These are phyloP conservation scores for Rubus idaeus DNA, from an alignment of 306 rosid genomes.

Conservation along the genomic window DNA sequence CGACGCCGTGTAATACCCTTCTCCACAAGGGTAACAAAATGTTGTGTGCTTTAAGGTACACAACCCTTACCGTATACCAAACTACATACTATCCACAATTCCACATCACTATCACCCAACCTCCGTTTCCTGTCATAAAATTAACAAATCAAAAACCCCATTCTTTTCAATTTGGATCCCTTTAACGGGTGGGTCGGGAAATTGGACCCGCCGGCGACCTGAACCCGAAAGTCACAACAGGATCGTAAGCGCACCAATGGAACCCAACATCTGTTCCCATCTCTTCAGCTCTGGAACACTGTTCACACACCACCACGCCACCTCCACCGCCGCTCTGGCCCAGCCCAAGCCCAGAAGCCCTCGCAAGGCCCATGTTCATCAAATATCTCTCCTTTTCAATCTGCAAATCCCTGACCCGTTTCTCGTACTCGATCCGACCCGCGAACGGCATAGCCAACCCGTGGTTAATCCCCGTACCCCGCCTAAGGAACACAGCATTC, in stretches of 20 bases:
- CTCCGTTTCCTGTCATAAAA: not conserved
- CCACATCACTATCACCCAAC: slow-evolving; percentile 12
- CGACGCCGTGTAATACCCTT: not conserved
- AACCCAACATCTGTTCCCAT: slow-evolving; percentile 45
- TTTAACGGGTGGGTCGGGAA: slow-evolving; percentile 62
- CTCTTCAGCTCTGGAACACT: slow-evolving; percentile 39
- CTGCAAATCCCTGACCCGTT: slow-evolving; percentile 36
- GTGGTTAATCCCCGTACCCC: slow-evolving; percentile 25
- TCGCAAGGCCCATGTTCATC: slow-evolving; percentile 31
- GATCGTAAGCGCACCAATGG: slow-evolving; percentile 64
- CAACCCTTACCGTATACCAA: not conserved
- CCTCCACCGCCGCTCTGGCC: not conserved
- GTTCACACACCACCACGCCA: slow-evolving; percentile 34
- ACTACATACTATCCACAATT: not conserved
- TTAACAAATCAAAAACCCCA: not conserved
- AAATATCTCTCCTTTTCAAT: slow-evolving; percentile 38
- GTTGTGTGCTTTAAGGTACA: not conserved
- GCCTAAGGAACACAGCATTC: slow-evolving; percentile 50
- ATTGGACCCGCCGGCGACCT: slow-evolving; percentile 73
- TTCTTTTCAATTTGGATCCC: slow-evolving; percentile 29
- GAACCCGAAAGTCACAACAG: slow-evolving; percentile 55
- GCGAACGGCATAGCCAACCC: slow-evolving; percentile 13
- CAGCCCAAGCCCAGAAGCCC: slow-evolving; percentile 3
- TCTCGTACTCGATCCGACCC: slow-evolving; percentile 38
- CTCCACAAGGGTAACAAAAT: not conserved